phyloP scores from a whole-genome alignment of 441 rosid species.

The Croton setiger region DNA sequence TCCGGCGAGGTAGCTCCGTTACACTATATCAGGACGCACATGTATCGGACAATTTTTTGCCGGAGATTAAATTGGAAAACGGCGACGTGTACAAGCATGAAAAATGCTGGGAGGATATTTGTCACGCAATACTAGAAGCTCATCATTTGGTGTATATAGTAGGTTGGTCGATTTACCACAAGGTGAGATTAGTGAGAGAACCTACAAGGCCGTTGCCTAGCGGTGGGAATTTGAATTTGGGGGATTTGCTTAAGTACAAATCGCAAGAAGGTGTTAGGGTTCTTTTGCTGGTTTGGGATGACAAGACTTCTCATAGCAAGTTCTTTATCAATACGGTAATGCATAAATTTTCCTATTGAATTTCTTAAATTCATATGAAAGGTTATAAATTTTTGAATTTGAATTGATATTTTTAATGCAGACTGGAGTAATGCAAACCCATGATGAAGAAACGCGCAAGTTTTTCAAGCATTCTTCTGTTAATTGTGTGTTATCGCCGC shows the following conservation, averaged over 20 bases:
- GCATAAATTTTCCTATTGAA: neutral
- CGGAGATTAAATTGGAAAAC: conserved; percentile 55
- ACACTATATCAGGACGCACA: conserved; percentile 87
- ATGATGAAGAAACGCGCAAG: conserved; percentile 82
- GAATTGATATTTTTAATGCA: conserved; percentile 27
- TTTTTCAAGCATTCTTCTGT: conserved; percentile 92
- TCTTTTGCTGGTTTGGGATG: conserved; percentile 81
- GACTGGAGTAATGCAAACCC: conserved; percentile 88
- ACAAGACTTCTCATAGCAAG: conserved; percentile 73
- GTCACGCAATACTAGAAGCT: conserved; percentile 75
- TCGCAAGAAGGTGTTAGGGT: conserved; percentile 86
- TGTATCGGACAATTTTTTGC: conserved; percentile 37
- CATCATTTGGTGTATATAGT: conserved; percentile 72
- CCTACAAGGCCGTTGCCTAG: conserved; percentile 50
- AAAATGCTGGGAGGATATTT: conserved; percentile 86
- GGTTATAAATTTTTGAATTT: neutral
- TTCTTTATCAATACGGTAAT: conserved; percentile 68
- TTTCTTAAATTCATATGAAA: neutral
- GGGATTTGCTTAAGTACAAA: conserved; percentile 74
- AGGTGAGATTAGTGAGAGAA: conserved; percentile 68
- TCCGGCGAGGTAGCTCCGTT: conserved; percentile 49
- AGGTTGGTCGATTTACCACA: conserved; percentile 76
- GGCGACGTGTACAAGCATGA: conserved; percentile 46
- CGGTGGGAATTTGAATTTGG: conserved; percentile 62
- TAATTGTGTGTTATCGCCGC: conserved; percentile 73